phyloP scores from a whole-genome alignment of 768 basidiomycete species.

The Auriculariales sp. region DNA sequence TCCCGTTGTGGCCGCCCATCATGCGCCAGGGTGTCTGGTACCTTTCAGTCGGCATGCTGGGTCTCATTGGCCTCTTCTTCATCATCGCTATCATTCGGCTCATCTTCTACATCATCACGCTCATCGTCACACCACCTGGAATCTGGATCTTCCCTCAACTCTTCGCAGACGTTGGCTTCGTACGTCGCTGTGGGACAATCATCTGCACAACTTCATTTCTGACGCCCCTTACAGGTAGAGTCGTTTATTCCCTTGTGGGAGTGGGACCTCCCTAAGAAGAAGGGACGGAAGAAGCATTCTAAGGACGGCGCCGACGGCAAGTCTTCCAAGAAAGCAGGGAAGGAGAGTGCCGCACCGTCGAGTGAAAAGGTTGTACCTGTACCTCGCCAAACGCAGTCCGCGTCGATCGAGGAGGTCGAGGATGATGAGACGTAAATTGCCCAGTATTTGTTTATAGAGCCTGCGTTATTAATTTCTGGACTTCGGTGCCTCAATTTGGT shows the following conservation, averaged over 20 bases:
- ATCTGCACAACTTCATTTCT: constrained; percentile 2
- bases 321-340: constrained; percentile 24
- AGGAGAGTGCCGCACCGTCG: constrained; percentile 21
- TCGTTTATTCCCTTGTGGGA: constrained; percentile 96
- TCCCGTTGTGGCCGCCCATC: constrained; percentile 92
- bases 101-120: constrained; percentile 87
- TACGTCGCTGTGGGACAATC: constrained; percentile 25
- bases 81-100: constrained; percentile 79
- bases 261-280: constrained; percentile 78
- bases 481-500: too few species aligned
- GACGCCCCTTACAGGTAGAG: constrained; percentile 51
- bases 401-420: constrained; percentile 30
- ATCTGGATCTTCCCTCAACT: constrained; percentile 99
- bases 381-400: constrained; percentile 18
- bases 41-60: constrained; percentile 75
- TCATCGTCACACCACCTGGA: constrained; percentile 72
- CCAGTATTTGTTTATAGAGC: too few species aligned
- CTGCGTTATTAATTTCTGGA: too few species aligned
- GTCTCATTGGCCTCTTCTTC: constrained; percentile 82
- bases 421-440: constrained; percentile 24
- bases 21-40: constrained; percentile 95
- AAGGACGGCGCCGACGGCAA: constrained; percentile 14
- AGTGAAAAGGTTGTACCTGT: constrained; percentile 14
- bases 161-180: constrained; percentile 97
- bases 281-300: constrained; percentile 41